phyloP scores from a whole-genome alignment of 257 asterid genomes.

The Solanum acaule region DNA sequence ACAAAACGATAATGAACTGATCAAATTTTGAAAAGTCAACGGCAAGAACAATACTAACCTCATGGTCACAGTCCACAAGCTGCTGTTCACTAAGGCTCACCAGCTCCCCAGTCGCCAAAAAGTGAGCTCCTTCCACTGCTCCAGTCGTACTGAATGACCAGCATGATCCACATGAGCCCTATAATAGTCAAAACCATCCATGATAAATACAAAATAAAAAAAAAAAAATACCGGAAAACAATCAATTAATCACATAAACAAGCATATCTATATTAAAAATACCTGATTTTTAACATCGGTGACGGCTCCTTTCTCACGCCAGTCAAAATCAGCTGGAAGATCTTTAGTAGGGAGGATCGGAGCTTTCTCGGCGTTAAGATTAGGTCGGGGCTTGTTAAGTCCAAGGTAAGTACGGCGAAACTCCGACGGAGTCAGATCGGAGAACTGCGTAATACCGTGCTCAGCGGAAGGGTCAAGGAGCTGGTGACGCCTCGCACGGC shows the following conservation, averaged over 20 bases:
- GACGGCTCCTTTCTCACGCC: slow-evolving; percentile 90
- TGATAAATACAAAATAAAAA: neutral
- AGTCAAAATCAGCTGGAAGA: slow-evolving; percentile 68
- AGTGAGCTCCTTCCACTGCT: slow-evolving; percentile 87
- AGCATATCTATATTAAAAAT: neutral
- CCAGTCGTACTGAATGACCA: slow-evolving; percentile 93
- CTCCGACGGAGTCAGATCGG: slow-evolving; percentile 73
- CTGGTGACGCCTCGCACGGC: slow-evolving; percentile 75
- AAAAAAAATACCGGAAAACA: neutral
- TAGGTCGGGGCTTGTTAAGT: slow-evolving; percentile 24
- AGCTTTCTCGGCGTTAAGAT: slow-evolving; percentile 59
- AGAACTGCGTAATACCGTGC: slow-evolving; percentile 82
- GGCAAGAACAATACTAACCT: slow-evolving; percentile 32
- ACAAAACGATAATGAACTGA: neutral
- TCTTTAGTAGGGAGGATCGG: slow-evolving; percentile 58
- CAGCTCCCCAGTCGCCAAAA: slow-evolving; percentile 68
- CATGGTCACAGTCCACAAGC: slow-evolving; percentile 96
- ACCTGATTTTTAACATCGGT: slow-evolving; percentile 84
- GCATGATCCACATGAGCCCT: slow-evolving; percentile 97
- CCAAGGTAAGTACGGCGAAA: slow-evolving; percentile 55
- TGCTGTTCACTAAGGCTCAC: slow-evolving; percentile 96
- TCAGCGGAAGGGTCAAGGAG: slow-evolving; percentile 67
- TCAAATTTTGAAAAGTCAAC: neutral
- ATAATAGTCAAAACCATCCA: slow-evolving; percentile 1
- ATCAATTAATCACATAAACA: neutral